Evolutionary conservation across 1,284 basidiomycete species (phyloP), one percentile per base, ranked within the genome.

Genomic region (Garcileccinum viscosum): DNA sequence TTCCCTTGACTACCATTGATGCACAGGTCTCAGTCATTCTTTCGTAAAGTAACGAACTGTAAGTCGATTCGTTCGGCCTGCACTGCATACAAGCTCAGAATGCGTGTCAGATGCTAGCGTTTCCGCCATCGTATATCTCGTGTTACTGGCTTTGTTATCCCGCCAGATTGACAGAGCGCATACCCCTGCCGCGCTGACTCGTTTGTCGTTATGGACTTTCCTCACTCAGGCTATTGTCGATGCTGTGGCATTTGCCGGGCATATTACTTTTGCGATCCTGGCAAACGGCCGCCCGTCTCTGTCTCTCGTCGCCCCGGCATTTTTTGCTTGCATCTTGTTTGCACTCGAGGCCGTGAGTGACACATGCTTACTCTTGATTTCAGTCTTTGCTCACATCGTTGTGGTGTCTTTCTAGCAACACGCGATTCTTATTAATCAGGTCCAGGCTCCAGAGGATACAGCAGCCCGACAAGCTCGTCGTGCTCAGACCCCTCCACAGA

Each of bases 121-220:
- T 40, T 87, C 93, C 4, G 88, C 88, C 1, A 62, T 92, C n/a
- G 80, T 88, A 22, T 94, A 95, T 77, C 83, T 95, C 19, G 73
- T 83, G 24, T 83, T 95, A 44, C 84, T 96, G 6, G 77, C 88
- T 5, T 82, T 95, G 5, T 87, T 94, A 50, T 87, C 90, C 33
- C 88, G 91, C 19, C 94, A 96, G 80, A 89, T 90, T 75, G 87
- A 91, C 68, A 83, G 82, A 33, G 93, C 91, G 72, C 88, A 92
- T n/a, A 95, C 92, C 5, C 93, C 94, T 1, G 89, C 91, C 2
- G 90, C 90, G 4, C 84, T 96, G 30, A 89, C 92, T 17, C 89
- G 93, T 47, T 86, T 95, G n/a, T 95, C 94, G 4, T 84, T 93
- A 4, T 95, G 93, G 90, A 88, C 91, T 1, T 94, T 96, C 76